phyloP scores from a whole-genome alignment of 345 rosid genomes.

The Triadica sebifera region DNA sequence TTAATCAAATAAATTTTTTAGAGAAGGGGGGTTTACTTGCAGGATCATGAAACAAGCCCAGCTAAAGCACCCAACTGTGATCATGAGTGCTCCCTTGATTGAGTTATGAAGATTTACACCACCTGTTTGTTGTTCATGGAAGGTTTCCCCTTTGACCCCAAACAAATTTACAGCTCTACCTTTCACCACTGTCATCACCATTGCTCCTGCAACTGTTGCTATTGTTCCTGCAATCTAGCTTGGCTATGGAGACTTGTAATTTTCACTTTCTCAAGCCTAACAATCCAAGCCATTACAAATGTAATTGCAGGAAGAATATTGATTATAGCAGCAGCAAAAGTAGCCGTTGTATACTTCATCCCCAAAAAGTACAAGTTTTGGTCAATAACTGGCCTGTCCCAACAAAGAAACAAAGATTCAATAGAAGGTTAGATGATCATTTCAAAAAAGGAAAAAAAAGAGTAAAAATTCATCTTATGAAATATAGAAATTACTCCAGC shows the following conservation, averaged over 20 bases:
- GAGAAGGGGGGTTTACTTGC: constrained; percentile 40
- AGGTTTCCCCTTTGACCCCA: constrained; percentile 45
- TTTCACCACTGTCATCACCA: constrained; percentile 77
- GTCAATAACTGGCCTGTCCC: constrained; percentile 74
- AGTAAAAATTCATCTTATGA: not conserved
- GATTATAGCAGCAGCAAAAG: constrained; percentile 78
- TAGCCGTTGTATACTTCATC: constrained; percentile 82
- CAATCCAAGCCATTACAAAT: constrained; percentile 66
- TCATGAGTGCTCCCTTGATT: constrained; percentile 62
- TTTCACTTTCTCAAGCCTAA: constrained; percentile 72
- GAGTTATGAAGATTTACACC: constrained; percentile 45
- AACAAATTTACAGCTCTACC: constrained; percentile 57
- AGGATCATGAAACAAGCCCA: constrained; percentile 75
- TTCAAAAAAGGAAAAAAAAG: not conserved
- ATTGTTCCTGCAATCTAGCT: constrained; percentile 61
- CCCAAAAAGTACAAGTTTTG: constrained; percentile 74
- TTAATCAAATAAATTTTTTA: too few relatives aligned
- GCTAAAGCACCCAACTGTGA: constrained; percentile 64
- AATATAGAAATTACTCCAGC: constrained; percentile 52
- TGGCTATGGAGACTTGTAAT: constrained; percentile 49
- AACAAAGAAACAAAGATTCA: not conserved
- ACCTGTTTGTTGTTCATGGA: constrained; percentile 32
- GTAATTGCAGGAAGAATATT: constrained; percentile 87
- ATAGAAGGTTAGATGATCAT: not conserved
- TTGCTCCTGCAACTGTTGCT: constrained; percentile 86